phyloP scores from a whole-genome alignment of 768 basidiomycete genomes.

The Russula emetica region DNA sequence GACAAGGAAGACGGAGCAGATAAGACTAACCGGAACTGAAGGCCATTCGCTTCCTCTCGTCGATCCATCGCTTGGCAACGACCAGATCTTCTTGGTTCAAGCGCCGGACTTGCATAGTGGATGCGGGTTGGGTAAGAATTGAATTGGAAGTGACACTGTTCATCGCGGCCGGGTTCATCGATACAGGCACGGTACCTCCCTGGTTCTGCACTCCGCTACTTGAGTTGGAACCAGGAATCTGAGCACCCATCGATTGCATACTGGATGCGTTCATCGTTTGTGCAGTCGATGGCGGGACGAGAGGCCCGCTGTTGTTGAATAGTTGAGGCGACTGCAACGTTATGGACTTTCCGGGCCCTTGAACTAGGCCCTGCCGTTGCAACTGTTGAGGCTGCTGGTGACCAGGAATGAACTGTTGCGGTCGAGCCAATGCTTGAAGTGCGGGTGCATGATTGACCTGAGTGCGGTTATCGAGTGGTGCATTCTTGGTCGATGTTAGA shows the following conservation, averaged over 20 bases:
- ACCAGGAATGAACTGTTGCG: conserved; percentile 5
- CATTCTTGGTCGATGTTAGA: conserved; percentile 17
- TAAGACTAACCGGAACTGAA: conserved; percentile 2
- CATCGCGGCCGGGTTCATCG: conserved; percentile 7
- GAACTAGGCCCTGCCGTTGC: conserved; percentile 1
- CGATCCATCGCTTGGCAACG: conserved; percentile 13
- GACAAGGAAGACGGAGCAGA: not conserved
- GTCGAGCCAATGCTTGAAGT: conserved; percentile 1
- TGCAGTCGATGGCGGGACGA: conserved; percentile 2
- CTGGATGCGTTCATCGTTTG: conserved; percentile 12
- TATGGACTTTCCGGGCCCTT: conserved; percentile 10
- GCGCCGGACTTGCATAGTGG: not conserved
- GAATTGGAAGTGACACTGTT: not conserved
- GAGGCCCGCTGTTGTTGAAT: conserved; percentile 9
- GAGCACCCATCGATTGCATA: conserved; percentile 6
- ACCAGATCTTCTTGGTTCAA: not conserved
- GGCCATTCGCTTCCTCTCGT: conserved; percentile 9
- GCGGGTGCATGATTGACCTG: conserved; percentile 9
- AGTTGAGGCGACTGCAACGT: not conserved
- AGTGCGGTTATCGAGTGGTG: conserved; percentile 11
- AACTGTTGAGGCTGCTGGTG: conserved; percentile 7
- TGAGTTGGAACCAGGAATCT: not conserved
- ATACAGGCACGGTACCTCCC: conserved; percentile 7
- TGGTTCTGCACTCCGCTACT: conserved; percentile 10
- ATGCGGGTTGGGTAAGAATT: not conserved